These are phyloP conservation scores for Corynascus novoguineensis DNA, from an alignment of 495 filamentous ascomycete genomes.

Conservation along the genomic window DNA sequence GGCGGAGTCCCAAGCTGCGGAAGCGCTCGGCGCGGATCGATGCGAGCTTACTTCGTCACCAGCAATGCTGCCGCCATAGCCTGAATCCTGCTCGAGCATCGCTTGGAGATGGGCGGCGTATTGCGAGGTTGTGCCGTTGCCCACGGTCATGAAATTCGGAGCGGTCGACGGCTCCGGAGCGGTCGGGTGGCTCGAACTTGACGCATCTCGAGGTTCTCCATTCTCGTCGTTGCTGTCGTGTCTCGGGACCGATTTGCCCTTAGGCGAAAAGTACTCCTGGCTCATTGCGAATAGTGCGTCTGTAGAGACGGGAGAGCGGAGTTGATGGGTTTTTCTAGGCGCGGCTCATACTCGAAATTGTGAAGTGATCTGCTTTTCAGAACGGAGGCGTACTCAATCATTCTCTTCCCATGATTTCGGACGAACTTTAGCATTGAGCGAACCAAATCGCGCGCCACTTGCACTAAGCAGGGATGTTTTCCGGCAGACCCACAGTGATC, in stretches of 20 bases:
- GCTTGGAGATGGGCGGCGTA: conserved; percentile 60
- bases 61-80: conserved; percentile 73
- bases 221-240: conserved; percentile 18
- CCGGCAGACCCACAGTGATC: background rate
- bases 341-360: background rate
- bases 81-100: conserved; percentile 79
- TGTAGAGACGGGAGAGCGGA: background rate
- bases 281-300: conserved; percentile 53
- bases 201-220: conserved; percentile 20
- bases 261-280: conserved; percentile 58
- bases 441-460: conserved; percentile 7
- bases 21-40: conserved; percentile 28
- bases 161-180: conserved; percentile 27
- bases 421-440: conserved; percentile 8
- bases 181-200: conserved; percentile 9
- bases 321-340: background rate
- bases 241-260: conserved; percentile 28
- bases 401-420: background rate
- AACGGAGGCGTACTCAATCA: background rate
- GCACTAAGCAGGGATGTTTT: background rate
- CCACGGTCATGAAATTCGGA: conserved; percentile 82
- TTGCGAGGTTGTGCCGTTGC: conserved; percentile 72
- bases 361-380: conserved; percentile 2
- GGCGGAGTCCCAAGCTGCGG: conserved; percentile 37
- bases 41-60: conserved; percentile 35